Base-by-base conservation (phyloP, 495 filamentous ascomycete genomes). In the Xylaria venustula region DNA sequence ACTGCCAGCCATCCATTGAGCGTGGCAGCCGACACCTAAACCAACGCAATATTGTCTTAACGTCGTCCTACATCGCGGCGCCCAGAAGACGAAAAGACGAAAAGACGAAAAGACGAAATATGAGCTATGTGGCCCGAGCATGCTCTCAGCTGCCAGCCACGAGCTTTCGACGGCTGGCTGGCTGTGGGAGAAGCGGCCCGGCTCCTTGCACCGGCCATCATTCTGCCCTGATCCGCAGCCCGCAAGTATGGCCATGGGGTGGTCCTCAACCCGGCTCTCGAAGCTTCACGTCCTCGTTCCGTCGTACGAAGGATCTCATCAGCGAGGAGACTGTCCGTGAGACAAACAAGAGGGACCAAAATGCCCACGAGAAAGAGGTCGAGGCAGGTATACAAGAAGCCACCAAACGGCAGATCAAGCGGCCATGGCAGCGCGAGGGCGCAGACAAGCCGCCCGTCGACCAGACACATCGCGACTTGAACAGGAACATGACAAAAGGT, bases 401-500 rank as follows among this genome's bases (percentile, higher is more conserved):
- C 32, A 70, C 63, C 3, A 69, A 65, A 25, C 56, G 64, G 32
- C 70, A 65, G 47, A 71, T 77, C 23, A 68, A 75, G 52, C 72
- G 77, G 15, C 90, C 89, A 67, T 90, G 89, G 90, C 86, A 88
- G 66, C 80, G 88, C 36, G 81, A 90, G 62, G 86, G 86, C 22
- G 81, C 81, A 20, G 83, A 88, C 63, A 70, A 76, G 46, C 81
- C 84, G 1, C 81, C 84, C 2, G 83, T 83, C 1, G 73, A 77
- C 61, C 71, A 79, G 8, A 14, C 66, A 0, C 67, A 64, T 23
- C 66, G 64, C 32, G 37, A 32, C 60, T 71, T 50, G 71, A 73
- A 54, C 73, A 80, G 51, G 77, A 82, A 83, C 12, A 85, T 88
- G 79, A 86, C 80, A 0, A 87, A 88, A 73, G 90, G 88, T 88